Base-by-base conservation (phyloP, 768 basidiomycete species). In the Collybiopsis confluens region DNA sequence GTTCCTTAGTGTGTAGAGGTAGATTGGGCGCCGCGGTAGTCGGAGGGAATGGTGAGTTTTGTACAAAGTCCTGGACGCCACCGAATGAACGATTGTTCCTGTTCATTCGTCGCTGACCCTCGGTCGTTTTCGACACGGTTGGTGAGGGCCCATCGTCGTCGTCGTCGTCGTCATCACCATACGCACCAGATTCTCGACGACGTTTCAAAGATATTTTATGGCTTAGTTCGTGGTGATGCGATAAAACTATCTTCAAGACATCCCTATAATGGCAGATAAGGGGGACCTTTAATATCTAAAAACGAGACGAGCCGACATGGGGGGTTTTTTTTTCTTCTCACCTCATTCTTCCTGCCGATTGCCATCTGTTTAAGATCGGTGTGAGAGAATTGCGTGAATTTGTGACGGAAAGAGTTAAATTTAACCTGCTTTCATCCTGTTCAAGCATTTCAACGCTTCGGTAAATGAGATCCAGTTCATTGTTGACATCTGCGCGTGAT, bases 211-310 rank as follows among this genome's bases (percentile, higher is more conserved):
- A 40, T 23, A 23, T 15, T 6, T 18, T 41, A 24, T 26, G 36
- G 20, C 6, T 40, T 1, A 16, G 18, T 11, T 41, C 30, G 16
- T 30, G 50, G 24, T 20, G 26, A 8, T 41, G 38, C 7, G 38
- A 20, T 52, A 52, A 28, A 20, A 52, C 48, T 52, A 41, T 26
- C 26, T 23, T 41, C n/a, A 52, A 23, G 4, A 52, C 30, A 27
- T 52, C 50, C 6, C 50, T 52, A 41, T 7, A 41, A 13, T 11
- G 15, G 24, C 15, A 26, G n/a, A 28, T 9, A 9, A 9, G n/a
- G n/a, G n/a, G n/a, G n/a, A n/a, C n/a, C n/a, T n/a, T n/a, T n/a
- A n/a, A n/a, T n/a, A n/a, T n/a, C n/a, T n/a, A n/a, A n/a, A n/a
- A n/a, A n/a, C n/a, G n/a, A n/a, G n/a, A n/a, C n/a, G n/a, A n/a